Evolutionary conservation across 148 eudicot genomes (phyloP).

Genomic region (Chenopodium suecicum): DNA sequence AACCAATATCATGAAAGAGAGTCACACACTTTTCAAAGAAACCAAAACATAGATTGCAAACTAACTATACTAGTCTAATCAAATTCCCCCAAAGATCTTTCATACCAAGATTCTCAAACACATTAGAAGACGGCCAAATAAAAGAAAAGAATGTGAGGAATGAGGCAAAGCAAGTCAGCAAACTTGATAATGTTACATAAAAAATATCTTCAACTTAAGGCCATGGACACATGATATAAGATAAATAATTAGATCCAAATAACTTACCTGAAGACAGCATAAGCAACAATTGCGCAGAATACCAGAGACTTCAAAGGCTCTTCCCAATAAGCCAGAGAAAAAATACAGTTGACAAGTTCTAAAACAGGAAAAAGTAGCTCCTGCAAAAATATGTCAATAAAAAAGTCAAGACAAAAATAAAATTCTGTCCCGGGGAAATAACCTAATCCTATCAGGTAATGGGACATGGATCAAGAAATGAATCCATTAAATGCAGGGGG

Average conservation of each 20-base stretch:
- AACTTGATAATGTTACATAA: not conserved
- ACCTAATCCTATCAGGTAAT: not conserved
- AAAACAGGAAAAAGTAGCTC: conserved; percentile 71
- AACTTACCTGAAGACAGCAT: conserved; percentile 58
- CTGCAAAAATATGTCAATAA: conserved; percentile 38
- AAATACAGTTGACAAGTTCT: conserved; percentile 50
- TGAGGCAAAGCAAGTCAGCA: not conserved
- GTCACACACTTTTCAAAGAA: not conserved
- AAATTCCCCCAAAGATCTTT: not conserved
- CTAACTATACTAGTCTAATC: not conserved
- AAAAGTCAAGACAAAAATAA: not conserved
- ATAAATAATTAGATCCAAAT: not conserved
- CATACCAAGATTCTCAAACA: not conserved
- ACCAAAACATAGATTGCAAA: not conserved
- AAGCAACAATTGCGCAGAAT: conserved; percentile 60
- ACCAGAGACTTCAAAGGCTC: conserved; percentile 62
- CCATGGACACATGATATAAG: not conserved
- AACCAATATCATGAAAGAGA: not conserved
- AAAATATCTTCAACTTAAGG: not conserved
- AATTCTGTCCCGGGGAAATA: not conserved
- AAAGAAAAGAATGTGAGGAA: not conserved
- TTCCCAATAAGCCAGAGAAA: conserved; percentile 69
- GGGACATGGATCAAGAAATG: not conserved
- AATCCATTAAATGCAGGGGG: not conserved
- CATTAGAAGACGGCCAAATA: not conserved